Base-by-base conservation (phyloP, 441 rosid species). In the Eruca vesicaria region DNA sequence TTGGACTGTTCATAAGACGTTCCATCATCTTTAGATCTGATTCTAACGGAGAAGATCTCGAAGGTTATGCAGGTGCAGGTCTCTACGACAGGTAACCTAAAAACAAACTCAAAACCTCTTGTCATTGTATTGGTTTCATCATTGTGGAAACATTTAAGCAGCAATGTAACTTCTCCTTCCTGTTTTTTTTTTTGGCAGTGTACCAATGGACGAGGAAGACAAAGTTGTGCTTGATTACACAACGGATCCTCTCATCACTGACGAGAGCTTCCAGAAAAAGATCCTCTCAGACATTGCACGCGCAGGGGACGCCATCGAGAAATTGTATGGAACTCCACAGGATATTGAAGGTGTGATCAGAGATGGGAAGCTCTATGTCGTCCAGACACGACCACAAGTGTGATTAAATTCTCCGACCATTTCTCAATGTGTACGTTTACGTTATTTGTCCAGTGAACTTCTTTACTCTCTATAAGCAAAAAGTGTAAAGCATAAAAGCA, bases 51-150 rank as follows among this genome's bases (percentile, higher is more conserved):
- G 99, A 96, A 86, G 99, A 96, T 82, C 88, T 96, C 1, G 98
- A 93, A 85, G 99, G 99, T 50, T 96, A 96, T 83, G 99, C 99
- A 41, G 99, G 99, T 78, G 99, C 99, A 57, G 99, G 99, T 52
- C 98, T 96, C 75, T 96, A 96, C 55, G 99, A 96, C 76, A 96
- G 99, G 99, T 96, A 88, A 86, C 35, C 4, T 48, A 48, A 33
- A 48, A 32, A 28, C n/a, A 63, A 4, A 18, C 29, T 16, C 70
- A 20, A 73, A 67, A 55, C 63, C 16, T 57, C 52, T 29, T 35
- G 9, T 59, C 64, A 5, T 6, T 38, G 5, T 63, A 61, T 73
- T 45, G 62, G 45, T 60, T 18, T 26, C 64, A 71, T 59, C 58
- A 60, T 26, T 21, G 26, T 58, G 59, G n/a, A 61, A 31, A 21